Evolutionary conservation across 2,329 filamentous ascomycete genomes (phyloP), one percentile per base, ranked within the genome.

Genomic region (Aspergillus chevalieri): DNA sequence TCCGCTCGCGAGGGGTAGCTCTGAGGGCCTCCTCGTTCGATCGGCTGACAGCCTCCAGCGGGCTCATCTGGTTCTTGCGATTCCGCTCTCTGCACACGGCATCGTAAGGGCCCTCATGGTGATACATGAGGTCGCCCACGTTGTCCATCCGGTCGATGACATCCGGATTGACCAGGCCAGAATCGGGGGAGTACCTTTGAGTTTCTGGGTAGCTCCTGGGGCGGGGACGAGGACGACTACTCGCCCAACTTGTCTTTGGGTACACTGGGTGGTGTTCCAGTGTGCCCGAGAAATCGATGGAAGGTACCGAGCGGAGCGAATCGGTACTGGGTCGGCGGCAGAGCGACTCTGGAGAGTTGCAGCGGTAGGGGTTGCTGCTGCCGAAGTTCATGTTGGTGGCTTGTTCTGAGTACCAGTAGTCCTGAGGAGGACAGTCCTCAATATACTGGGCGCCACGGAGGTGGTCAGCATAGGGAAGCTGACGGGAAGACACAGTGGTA

Each of bases 41-140:
- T 3, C 81, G 77, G 49, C 76, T 75, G 4, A 95, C 80, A 2
- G 91, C 92, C 24, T 86, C 89, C 6, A 96, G 72, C 0, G 92
- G 91, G 3, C 87, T 84, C 50, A 66, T 71, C 48, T 76, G 73
- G 58, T 74, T 77, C 59, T 82, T 76, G 3, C 72, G 76, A 70
- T 96, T 96, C 44, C 88, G 80, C 10, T 86, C 81, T 1, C 85
- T 75, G 47, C 89, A 77, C 2, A 88, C 86, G 8, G 91, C 89
- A 65, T 97, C 92, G 59, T 87, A 97, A 0, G 92, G 92, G 0
- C 92, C 91, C 55, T 86, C 88, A 61, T 97, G 92, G 67, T 96
- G 92, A 68, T 95, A 95, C 2, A 78, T 71, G 15, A 78, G 78
- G 46, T 80, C 79, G n/a, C 79, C 68, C 2, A 78, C 74, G 47